Percentiles rank a stretch among this genome's conserved stretches.
phyloP scores from a whole-genome alignment of 148 eudicot genomes.

The Pharnaceum exiguum region DNA sequence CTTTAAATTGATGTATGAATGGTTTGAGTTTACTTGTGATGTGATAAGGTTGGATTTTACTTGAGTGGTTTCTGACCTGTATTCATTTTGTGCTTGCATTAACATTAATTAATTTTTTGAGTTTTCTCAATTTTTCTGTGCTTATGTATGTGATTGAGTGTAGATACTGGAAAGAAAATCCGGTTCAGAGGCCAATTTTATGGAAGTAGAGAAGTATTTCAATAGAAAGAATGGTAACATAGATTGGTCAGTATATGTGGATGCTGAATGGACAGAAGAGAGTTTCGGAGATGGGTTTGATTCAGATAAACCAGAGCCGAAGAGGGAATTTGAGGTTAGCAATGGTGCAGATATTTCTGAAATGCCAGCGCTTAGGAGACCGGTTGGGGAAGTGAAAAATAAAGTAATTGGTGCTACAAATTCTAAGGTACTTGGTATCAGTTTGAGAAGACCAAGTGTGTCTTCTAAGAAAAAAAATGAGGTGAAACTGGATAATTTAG shows the following conservation, averaged over 20 bases:
- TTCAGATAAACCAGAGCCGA: constrained; percentile 71
- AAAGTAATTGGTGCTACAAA: constrained; percentile 16
- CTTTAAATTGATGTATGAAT: not conserved
- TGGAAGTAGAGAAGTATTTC: constrained; percentile 76
- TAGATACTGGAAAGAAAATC: constrained; percentile 79
- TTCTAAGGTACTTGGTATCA: constrained; percentile 66
- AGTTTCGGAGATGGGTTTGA: constrained; percentile 44
- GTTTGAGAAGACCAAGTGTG: constrained; percentile 67
- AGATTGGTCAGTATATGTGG: constrained; percentile 65
- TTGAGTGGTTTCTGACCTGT: not conserved
- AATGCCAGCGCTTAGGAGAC: constrained; percentile 32
- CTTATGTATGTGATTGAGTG: constrained; percentile 11
- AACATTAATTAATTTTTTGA: not conserved
- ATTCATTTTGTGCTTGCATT: not conserved
- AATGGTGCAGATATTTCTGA: constrained; percentile 28
- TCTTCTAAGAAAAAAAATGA: too few relatives aligned
- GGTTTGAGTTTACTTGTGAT: not conserved
- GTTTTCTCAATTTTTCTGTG: not conserved
- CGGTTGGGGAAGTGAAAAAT: constrained; percentile 24
- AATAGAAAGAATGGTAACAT: constrained; percentile 67
- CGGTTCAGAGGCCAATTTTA: constrained; percentile 63
- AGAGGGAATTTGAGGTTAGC: constrained; percentile 66
- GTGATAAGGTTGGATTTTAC: not conserved
- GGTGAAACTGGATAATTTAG: too few relatives aligned
- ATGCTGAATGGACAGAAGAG: constrained; percentile 30